Evolutionary conservation across 345 rosid species (phyloP), one percentile per base, ranked within the genome.

Genomic region (Lagerstroemia speciosa): DNA sequence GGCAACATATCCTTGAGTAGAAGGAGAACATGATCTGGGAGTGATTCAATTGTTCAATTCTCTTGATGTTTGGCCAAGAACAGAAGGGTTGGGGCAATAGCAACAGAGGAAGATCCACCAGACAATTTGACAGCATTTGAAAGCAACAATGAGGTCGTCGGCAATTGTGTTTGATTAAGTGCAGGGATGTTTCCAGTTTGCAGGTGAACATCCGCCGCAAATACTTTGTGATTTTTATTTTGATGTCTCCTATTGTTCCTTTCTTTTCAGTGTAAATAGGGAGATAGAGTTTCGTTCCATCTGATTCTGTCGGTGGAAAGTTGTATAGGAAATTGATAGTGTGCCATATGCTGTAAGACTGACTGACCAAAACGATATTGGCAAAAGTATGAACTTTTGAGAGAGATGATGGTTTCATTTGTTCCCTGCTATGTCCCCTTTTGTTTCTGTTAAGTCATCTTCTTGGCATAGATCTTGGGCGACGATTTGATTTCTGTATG

Each of bases 141-240:
- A 19, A 27, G 8, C 6, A 52, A 52, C 20, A 34, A 27, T n/a
- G 29, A 32, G 31, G 27, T 30, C 7, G 30, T 43, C 0, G 65
- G 1, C 26, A 16, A 3, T 2, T 31, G 58, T 71, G 63, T 40
- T 58, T 58, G 22, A 6, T 62, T 69, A 64, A 69, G 63, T 58
- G 63, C 63, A 37, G 72, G 66, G 72, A 62, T 69, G 72, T 69
- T 69, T 32, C 66, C 38, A 57, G 37, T 69, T 69, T 69, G 58
- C 67, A 37, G 65, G 67, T 55, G 72, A 69, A 62, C 72, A 69
- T 69, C 66, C 66, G 57, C 33, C 34, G 41, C 29, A 55, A 60
- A 48, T 69, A 66, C 33, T 68, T 69, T 69, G 63, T 30, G 63
- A 58, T 41, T 58, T 58, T 58, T 12, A 58, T 58, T 27, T 58